These are phyloP conservation scores for Gleditsia sinensis DNA, from an alignment of 306 rosid genomes.

Conservation along the genomic window DNA sequence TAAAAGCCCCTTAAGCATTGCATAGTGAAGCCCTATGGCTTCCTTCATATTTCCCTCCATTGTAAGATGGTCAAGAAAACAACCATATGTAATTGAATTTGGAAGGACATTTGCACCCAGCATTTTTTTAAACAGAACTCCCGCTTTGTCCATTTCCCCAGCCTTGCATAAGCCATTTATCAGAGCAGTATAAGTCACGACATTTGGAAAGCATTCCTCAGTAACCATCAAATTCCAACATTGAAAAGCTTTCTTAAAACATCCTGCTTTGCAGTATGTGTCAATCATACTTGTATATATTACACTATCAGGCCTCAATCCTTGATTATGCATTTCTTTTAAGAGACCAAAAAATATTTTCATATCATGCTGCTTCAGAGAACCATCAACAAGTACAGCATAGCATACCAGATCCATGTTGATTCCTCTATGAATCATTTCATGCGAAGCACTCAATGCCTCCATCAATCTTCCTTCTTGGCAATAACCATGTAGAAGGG, in stretches of 20 bases:
- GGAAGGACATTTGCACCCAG: constrained; percentile 49
- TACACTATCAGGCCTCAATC: constrained; percentile 74
- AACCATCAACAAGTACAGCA: constrained; percentile 71
- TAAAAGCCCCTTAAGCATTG: constrained; percentile 63
- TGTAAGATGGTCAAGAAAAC: constrained; percentile 74
- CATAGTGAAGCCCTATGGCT: constrained; percentile 73
- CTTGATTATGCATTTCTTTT: constrained; percentile 65
- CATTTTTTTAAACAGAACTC: constrained; percentile 70
- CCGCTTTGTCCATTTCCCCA: constrained; percentile 68
- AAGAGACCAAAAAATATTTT: constrained; percentile 56
- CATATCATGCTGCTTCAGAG: constrained; percentile 62
- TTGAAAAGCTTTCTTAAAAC: constrained; percentile 58
- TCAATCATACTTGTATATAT: constrained; percentile 89
- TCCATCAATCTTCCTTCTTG: constrained; percentile 75
- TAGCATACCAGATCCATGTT: constrained; percentile 86
- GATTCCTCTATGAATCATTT: constrained; percentile 78
- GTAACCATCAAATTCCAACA: constrained; percentile 77
- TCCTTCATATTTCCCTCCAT: constrained; percentile 76
- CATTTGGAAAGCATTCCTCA: constrained; percentile 77
- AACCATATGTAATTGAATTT: constrained; percentile 74
- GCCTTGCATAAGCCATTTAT: constrained; percentile 84
- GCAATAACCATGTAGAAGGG: constrained; percentile 85
- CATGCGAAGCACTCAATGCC: constrained; percentile 67
- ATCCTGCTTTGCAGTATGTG: constrained; percentile 69
- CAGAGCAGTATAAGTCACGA: constrained; percentile 80